Base-by-base conservation (phyloP, 176 grass and related monocot genomes). In the Bothriochloa decipiens region DNA sequence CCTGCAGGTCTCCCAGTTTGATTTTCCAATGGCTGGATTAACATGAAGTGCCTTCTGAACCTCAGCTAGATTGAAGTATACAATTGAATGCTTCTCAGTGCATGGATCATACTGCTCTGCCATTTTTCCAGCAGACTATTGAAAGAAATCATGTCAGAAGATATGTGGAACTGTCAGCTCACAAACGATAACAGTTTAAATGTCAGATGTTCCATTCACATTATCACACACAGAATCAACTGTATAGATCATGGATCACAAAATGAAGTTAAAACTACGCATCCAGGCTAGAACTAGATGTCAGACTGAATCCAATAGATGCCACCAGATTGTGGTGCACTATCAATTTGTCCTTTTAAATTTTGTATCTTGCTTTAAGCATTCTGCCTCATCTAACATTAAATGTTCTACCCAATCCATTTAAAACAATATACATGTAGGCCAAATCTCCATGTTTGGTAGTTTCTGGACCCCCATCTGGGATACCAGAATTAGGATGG, bases 1-100 rank as follows among this genome's bases (percentile, higher is more conserved):
- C 93, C 91, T 99, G 96, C 93, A 99, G 80, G 93, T 96, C 73
- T 91, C 89, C 93, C 96, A 99, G 65, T 90, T 91, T 75, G 89
- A 94, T 77, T 90, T 90, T 42, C 89, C 84, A 75, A 93, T 69
- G 8, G 87, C 65, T 16, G 91, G 86, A 99, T 83, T 99, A 74
- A 92, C 90, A 41, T 99, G 96, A 89, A 99, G 93, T 79, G 93
- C 87, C 74, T 94, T 92, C 76, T 99, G 90, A 68, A 99, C 96
- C 88, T 94, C 91, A 71, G 85, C 83, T 69, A 99, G 84, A 84
- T 99, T 99, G 64, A 99, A 99, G 86, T 99, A 99, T 86, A 99
- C 81, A 86, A 16, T 92, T 53, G 96, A 99, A 87, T 96, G 96
- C 78, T 89, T 85, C 85, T 99, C 91, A 50, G 96, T 99, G 81